Percentiles rank a stretch among this genome's conserved stretches.
Evolutionary conservation across 179 eudicot genomes (phyloP).

Genomic region (Pouteria campechiana): DNA sequence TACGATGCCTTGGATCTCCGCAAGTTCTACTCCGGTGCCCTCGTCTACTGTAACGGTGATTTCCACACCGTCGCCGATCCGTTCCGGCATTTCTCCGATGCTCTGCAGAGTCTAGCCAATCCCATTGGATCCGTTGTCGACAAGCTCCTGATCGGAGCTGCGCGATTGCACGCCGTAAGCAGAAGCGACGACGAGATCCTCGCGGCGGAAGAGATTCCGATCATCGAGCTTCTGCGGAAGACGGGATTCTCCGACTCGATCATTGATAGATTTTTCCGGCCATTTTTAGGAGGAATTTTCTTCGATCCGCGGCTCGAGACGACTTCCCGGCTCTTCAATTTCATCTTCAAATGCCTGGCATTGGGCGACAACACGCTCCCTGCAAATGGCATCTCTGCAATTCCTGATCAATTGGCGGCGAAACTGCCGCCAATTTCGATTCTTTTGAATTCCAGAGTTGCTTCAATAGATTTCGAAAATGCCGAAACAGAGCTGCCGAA

Average conservation of each 20-base stretch:
- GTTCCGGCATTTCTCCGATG: conserved; percentile 48
- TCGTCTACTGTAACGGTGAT: conserved; percentile 33
- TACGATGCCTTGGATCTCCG: conserved; percentile 46
- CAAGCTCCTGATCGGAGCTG: conserved; percentile 47
- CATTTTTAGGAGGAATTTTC: conserved; percentile 91
- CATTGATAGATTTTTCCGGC: conserved; percentile 68
- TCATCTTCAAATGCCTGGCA: conserved; percentile 80
- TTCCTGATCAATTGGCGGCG: conserved; percentile 69
- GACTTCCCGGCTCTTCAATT: conserved; percentile 72
- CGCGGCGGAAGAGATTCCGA: conserved; percentile 28
- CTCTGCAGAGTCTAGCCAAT: conserved; percentile 34
- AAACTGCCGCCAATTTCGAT: conserved; percentile 49
- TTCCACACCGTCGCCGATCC: conserved; percentile 89
- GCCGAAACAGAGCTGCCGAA: conserved; percentile 4
- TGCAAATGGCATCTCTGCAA: conserved; percentile 69
- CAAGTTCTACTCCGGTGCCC: conserved; percentile 84
- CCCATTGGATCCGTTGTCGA: conserved; percentile 69
- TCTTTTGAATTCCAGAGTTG: conserved; percentile 41
- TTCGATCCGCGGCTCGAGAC: conserved; percentile 80
- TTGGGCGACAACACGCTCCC: conserved; percentile 79
- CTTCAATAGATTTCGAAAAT: conserved; percentile 19
- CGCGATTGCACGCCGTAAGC: conserved; percentile 36
- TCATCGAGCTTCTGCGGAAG: conserved; percentile 33
- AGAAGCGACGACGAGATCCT: conserved; percentile 46
- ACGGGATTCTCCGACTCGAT: conserved; percentile 54